Evolutionary conservation across 139 green algal genomes (phyloP), one percentile per base, ranked within the genome.

Genomic region (Chlamydomonas schloesseri): DNA sequence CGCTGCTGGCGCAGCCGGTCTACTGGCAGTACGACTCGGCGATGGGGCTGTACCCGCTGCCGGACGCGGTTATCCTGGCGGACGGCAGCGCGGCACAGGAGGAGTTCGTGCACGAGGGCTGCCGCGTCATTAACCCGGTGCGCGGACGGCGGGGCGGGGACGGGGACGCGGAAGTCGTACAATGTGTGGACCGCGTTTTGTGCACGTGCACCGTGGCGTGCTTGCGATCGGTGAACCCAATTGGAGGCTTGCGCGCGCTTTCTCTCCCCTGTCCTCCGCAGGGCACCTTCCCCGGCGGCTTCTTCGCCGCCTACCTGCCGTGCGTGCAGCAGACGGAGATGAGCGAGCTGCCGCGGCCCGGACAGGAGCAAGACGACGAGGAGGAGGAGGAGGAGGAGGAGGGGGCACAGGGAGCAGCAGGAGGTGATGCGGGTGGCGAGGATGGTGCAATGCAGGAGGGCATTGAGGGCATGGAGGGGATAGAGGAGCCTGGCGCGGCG

Each of bases 1-100:
- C 97, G 0, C 88, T 99, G 62, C 91, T 94, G 36, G 88, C 84
- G 17, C 95, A 98, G 90, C 96, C 96, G 0, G 86, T 98, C 28
- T 94, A 94, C 83, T 97, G 94, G 93, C 80, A 98, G 84, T 87
- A 93, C 64, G 96, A 99, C 91, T 91, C 96, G 57, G 94, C 95
- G 0, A 88, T 99, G 87, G 88, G 78, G 6, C 91, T 98, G 24
- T 99, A 98, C 90, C 97, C 97, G 28, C 83, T 96, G 72, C 97
- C 97, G 1, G 89, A 98, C 57, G 85, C 91, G 5, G 83, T 99
- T 26, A 83, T 98, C n/a, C 71, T 98, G 67, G 96, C 95, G 28
- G 95, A 98, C 79, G 55, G 82, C 0, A 91, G 84, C 0, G 86
- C 93, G 28, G 60, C 23, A n/a, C 89, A 94, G 83, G 93, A 85